Conservation (phyloP, 192 early-diverging fungal species). For the Rhizophagus sp. region DNA sequence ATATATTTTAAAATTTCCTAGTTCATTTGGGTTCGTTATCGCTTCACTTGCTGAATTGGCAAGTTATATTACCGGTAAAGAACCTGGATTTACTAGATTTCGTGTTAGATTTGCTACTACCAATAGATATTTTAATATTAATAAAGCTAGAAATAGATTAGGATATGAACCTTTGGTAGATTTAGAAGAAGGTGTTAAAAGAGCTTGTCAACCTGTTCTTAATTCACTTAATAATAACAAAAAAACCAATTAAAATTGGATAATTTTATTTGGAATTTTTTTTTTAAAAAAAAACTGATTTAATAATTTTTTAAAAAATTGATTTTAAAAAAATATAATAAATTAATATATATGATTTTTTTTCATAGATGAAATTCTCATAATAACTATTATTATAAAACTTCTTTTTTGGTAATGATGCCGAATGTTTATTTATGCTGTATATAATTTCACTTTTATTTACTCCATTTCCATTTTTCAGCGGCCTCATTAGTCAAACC, state of each 20-base stretch:
- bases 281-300: too few relatives aligned
- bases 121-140: constrained; percentile 87
- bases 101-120: constrained; percentile 75
- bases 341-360: too few relatives aligned
- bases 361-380: too few relatives aligned
- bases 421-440: too few relatives aligned
- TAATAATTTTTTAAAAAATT: too few relatives aligned
- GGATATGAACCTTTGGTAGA: constrained; percentile 56
- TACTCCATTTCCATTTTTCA: constrained; percentile 24
- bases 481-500: constrained; percentile 1
- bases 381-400: too few relatives aligned
- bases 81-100: constrained; percentile 75
- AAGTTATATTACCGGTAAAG: constrained; percentile 56
- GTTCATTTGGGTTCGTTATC: constrained; percentile 47
- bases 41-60: constrained; percentile 67
- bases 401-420: too few relatives aligned
- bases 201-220: constrained; percentile 22
- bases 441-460: neutral
- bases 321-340: neutral
- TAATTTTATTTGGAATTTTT: neutral
- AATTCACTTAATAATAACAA: neutral
- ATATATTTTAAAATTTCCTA: constrained; percentile 60
- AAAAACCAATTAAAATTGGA: neutral
- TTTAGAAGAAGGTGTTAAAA: constrained; percentile 56
- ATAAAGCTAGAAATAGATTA: constrained; percentile 73